Evolutionary conservation across 352 stramenopile species (phyloP).

Genomic region (Hyaloperonospora arabidopsidis): DNA sequence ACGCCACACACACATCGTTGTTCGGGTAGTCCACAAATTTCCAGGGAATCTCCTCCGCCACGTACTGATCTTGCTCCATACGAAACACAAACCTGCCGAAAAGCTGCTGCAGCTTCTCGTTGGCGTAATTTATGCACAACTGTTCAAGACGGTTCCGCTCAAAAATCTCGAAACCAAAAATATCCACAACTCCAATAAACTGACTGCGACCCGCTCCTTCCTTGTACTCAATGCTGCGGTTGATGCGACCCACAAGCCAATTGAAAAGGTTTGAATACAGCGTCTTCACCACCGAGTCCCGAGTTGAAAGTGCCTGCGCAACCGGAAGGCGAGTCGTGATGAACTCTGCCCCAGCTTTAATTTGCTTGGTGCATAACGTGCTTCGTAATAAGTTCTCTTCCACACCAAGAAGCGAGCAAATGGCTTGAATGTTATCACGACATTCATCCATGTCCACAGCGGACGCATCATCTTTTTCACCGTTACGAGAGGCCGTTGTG

Average conservation of each 20-base stretch:
- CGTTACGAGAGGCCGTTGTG: constrained; percentile 39
- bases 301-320: constrained; percentile 60
- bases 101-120: constrained; percentile 84
- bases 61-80: constrained; percentile 81
- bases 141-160: constrained; percentile 88
- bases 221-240: constrained; percentile 84
- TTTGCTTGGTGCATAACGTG: constrained; percentile 71
- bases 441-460: constrained; percentile 48
- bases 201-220: constrained; percentile 46
- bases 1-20: constrained; percentile 71
- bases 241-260: constrained; percentile 92
- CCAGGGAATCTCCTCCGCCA: constrained; percentile 83
- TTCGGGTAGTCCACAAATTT: constrained; percentile 84
- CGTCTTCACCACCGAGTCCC: constrained; percentile 82
- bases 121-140: constrained; percentile 85
- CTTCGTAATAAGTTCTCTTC: constrained; percentile 45
- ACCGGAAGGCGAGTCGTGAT: constrained; percentile 64
- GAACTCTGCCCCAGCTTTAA: constrained; percentile 67
- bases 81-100: constrained; percentile 78
- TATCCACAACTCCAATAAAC: constrained; percentile 88
- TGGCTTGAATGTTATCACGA: constrained; percentile 56
- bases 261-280: constrained; percentile 88
- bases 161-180: constrained; percentile 90
- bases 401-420: constrained; percentile 74
- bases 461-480: constrained; percentile 51